Percentiles rank a stretch among this genome's conserved stretches.
phyloP scores from a whole-genome alignment of 768 basidiomycete genomes.

The Pleurotus sapidus region DNA sequence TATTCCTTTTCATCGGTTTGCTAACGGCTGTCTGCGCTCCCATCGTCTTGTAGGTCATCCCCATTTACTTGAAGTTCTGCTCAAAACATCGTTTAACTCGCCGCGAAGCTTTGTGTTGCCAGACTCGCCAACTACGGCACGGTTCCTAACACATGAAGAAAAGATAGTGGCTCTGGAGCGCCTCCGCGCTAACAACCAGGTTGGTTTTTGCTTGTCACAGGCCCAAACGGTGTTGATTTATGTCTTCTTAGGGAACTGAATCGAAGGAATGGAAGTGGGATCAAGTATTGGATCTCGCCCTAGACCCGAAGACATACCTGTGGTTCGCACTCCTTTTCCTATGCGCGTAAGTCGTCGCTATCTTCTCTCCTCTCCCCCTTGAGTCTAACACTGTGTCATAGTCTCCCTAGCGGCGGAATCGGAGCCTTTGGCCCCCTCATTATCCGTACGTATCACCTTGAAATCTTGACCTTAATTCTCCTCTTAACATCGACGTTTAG shows the following conservation, averaged over 20 bases:
- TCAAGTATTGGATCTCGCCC: slow-evolving; percentile 34
- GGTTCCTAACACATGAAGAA: slow-evolving; percentile 38
- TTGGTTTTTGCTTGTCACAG: slow-evolving; percentile 11
- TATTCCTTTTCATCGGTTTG: slow-evolving; percentile 44
- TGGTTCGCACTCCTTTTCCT: slow-evolving; percentile 41
- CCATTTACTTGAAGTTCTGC: no score
- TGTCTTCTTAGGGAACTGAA: slow-evolving; percentile 29
- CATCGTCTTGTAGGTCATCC: slow-evolving; percentile 27
- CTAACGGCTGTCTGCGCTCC: slow-evolving; percentile 35
- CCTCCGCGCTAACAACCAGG: slow-evolving; percentile 40
- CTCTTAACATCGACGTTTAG: slow-evolving; percentile 9
- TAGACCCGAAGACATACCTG: slow-evolving; percentile 39
- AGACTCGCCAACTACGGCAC: slow-evolving; percentile 39
- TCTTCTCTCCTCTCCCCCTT: neutral
- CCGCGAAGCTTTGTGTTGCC: slow-evolving; percentile 35
- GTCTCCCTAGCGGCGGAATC: slow-evolving; percentile 38
- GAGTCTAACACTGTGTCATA: slow-evolving; percentile 6
- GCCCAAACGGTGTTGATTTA: neutral
- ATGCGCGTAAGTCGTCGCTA: slow-evolving; percentile 27
- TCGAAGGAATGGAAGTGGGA: slow-evolving; percentile 44
- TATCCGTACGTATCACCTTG: slow-evolving; percentile 23
- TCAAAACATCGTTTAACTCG: no score
- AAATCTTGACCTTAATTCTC: neutral
- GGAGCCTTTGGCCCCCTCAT: slow-evolving; percentile 42
- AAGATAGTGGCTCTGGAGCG: slow-evolving; percentile 39